Evolutionary conservation across 2,329 filamentous ascomycete genomes (phyloP), one percentile per base, ranked within the genome.

Genomic region (Verticillium zaregamsianum): DNA sequence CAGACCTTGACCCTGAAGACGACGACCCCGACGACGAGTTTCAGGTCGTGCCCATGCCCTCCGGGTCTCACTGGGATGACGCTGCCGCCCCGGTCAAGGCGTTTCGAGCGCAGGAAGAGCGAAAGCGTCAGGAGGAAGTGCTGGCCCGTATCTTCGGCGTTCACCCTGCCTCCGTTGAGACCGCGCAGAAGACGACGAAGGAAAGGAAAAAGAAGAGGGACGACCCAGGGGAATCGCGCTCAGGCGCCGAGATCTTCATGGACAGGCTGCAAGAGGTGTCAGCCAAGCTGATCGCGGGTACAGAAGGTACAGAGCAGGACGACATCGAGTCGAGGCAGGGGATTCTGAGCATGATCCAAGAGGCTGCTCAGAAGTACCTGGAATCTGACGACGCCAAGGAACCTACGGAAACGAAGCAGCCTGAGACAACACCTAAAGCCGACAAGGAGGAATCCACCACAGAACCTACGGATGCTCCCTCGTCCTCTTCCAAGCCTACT

Each of bases 21-120:
- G 79, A 84, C 6, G 82, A 87, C 63, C 72, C 78, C 32, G 82
- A 87, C 40, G 82, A 86, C 61, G 84, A 86, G 15, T 82, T 85
- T 62, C 77, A 82, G 59, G 76, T 79, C 9, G 69, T 77, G 6
- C 77, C 79, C 1, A 66, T 71, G 55, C 62, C 67, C 1, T 57
- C 67, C 31, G 59, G 64, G 5, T 59, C 63, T 12, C 57, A 59
- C 23, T 66, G 64, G 64, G 63, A 65, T 20, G 64, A 66, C 23
- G 66, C 69, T 23, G 67, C 72, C 15, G 78, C 71, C 59, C 76
- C 81, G 3, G 77, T 78, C 12, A 83, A 80, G 63, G 73, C 71
- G 0, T 78, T 81, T 58, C 76, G 78, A 15, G 82, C 82, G 0
- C 78, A 81, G 56, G 81, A 86, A 67, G 82, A 85, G 66, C 79